A percentile compares a stretch with the other conserved stretches of the same genome.
phyloP scores from a whole-genome alignment of 208 protist species.

The Acanthamoeba lenticulata region DNA sequence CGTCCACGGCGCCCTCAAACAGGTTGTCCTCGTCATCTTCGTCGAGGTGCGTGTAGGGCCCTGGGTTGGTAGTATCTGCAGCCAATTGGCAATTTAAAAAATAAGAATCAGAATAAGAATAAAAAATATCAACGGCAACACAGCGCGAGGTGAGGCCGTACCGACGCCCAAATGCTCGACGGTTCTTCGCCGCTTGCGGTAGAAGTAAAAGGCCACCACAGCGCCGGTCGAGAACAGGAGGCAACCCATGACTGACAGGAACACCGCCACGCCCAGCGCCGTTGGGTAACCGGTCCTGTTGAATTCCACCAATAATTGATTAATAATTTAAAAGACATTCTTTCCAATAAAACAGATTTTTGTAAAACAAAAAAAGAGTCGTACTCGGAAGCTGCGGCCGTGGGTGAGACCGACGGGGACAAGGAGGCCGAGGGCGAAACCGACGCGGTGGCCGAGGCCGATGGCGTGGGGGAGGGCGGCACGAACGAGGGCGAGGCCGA shows the following conservation, averaged over 20 bases:
- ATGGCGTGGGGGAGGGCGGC: background rate
- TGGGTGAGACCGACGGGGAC: background rate
- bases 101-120: background rate
- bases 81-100: background rate
- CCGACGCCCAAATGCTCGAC: background rate
- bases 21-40: background rate
- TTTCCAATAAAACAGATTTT: background rate
- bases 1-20: constrained; percentile 37
- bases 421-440: background rate
- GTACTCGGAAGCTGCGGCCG: background rate
- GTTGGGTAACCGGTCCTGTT: background rate
- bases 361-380: background rate
- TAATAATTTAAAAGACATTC: background rate
- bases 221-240: background rate
- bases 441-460: background rate
- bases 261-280: background rate
- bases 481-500: background rate
- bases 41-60: background rate
- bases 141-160: background rate
- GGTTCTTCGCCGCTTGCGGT: background rate
- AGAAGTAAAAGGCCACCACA: background rate
- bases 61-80: background rate
- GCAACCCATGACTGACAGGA: background rate
- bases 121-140: background rate
- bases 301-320: background rate